Evolutionary conservation across 106 monocot species (phyloP).

Genomic region (Apostasia ramifera): DNA sequence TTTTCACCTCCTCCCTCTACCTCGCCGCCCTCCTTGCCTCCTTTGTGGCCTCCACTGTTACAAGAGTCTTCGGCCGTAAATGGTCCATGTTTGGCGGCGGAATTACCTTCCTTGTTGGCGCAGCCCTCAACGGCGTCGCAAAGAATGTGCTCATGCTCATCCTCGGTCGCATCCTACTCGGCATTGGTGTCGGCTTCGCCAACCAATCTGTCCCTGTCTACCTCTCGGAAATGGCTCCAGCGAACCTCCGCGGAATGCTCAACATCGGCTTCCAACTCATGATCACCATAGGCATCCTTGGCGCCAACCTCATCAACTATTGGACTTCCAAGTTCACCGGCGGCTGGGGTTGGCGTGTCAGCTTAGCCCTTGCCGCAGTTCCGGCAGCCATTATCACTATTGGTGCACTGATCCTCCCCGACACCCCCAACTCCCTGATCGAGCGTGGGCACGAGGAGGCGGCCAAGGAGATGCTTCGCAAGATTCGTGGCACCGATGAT

Average conservation of each 20-base stretch:
- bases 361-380: constrained; percentile 7
- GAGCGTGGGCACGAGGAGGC: neutral
- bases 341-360: constrained; percentile 5
- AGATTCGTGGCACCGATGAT: constrained; percentile 7
- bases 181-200: neutral
- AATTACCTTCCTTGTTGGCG: constrained; percentile 1
- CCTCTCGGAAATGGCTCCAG: constrained; percentile 10
- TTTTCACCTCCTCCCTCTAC: constrained; percentile 5
- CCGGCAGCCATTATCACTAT: constrained; percentile 7
- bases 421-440: constrained; percentile 9
- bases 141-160: constrained; percentile 8
- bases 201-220: constrained; percentile 8
- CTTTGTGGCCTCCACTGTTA: constrained; percentile 4
- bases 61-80: neutral
- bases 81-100: constrained; percentile 17
- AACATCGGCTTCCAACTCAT: constrained; percentile 17
- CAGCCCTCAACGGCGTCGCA: constrained; percentile 3
- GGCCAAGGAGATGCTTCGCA: neutral
- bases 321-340: neutral
- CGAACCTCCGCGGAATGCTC: constrained; percentile 4
- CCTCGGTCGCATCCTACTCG: constrained; percentile 2
- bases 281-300: constrained; percentile 7
- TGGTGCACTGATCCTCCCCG: neutral
- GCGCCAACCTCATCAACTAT: constrained; percentile 13
- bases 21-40: neutral